phyloP scores from a whole-genome alignment of 257 asterid genomes.

The Gentiana macrophylla region DNA sequence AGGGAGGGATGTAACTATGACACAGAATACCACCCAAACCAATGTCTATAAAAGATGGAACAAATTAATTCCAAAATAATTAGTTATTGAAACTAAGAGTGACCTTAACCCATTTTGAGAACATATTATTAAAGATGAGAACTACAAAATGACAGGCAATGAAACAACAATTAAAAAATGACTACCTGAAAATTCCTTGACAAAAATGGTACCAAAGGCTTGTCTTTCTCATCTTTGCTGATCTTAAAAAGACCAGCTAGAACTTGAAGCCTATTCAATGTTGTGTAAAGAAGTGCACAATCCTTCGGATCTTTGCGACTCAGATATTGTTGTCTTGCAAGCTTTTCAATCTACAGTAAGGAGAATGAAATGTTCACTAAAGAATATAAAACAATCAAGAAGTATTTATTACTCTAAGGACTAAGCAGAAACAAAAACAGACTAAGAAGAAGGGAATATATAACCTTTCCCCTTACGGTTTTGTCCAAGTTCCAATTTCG shows the following conservation, averaged over 20 bases:
- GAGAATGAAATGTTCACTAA: conserved; percentile 4
- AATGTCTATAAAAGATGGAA: too few species aligned
- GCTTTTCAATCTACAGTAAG: conserved; percentile 73
- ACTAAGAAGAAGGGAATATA: background rate
- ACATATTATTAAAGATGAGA: too few species aligned
- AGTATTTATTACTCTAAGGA: background rate
- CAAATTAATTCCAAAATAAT: too few species aligned
- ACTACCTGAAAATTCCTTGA: conserved; percentile 89
- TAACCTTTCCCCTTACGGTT: too few species aligned
- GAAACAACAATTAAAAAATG: background rate
- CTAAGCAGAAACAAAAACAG: background rate
- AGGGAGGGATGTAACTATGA: too few species aligned
- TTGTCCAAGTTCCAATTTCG: too few species aligned
- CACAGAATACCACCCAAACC: too few species aligned
- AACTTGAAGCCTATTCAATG: conserved; percentile 89
- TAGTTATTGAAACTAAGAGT: too few species aligned
- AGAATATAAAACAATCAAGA: too few species aligned
- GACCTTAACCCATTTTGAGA: too few species aligned
- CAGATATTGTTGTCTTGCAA: conserved; percentile 81
- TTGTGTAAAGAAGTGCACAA: conserved; percentile 81
- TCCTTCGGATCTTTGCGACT: conserved; percentile 87
- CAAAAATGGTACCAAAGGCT: conserved; percentile 73
- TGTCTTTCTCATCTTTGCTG: conserved; percentile 92
- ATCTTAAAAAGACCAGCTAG: conserved; percentile 90
- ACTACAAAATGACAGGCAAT: too few species aligned